Conservation (phyloP, 495 filamentous ascomycete species). For the Oleoguttula mirabilis region DNA sequence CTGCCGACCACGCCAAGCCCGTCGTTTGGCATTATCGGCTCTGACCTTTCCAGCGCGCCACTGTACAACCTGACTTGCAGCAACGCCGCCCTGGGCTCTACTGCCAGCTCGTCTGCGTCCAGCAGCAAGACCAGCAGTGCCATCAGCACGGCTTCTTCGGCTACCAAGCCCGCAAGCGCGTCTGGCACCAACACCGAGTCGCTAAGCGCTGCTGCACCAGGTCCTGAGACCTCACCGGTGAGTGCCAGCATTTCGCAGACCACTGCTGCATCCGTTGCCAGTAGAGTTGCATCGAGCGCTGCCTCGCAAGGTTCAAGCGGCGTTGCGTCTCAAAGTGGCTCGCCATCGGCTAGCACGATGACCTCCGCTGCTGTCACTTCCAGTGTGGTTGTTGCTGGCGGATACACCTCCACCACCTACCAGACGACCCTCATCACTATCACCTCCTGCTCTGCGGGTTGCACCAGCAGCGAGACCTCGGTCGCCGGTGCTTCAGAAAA, state of each 20-base stretch:
- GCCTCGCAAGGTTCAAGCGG: too few relatives aligned
- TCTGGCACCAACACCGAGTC: slow-evolving; percentile 10
- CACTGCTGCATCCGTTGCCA: neutral
- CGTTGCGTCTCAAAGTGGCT: too few relatives aligned
- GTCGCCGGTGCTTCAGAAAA: too few relatives aligned
- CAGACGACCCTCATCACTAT: slow-evolving; percentile 5
- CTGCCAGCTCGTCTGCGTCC: neutral
- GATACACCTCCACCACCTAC: neutral
- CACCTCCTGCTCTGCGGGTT: neutral
- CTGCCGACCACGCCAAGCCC: slow-evolving; percentile 44
- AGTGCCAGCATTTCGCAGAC: neutral
- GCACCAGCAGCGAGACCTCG: neutral
- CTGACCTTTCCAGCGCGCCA: slow-evolving; percentile 33
- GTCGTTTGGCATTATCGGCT: slow-evolving; percentile 55
- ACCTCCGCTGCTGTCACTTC: too few relatives aligned
- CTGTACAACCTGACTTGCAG: slow-evolving; percentile 27
- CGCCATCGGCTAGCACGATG: too few relatives aligned
- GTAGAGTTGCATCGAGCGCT: too few relatives aligned
- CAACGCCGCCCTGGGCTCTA: neutral
- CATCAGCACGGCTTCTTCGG: slow-evolving; percentile 1
- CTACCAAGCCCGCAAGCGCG: slow-evolving; percentile 6
- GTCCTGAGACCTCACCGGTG: slow-evolving; percentile 5
- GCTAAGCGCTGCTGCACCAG: neutral
- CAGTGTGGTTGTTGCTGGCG: neutral
- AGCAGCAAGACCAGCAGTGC: neutral